Evolutionary conservation across 805 yeast species (phyloP).

Genomic region (Komagataella populi): DNA sequence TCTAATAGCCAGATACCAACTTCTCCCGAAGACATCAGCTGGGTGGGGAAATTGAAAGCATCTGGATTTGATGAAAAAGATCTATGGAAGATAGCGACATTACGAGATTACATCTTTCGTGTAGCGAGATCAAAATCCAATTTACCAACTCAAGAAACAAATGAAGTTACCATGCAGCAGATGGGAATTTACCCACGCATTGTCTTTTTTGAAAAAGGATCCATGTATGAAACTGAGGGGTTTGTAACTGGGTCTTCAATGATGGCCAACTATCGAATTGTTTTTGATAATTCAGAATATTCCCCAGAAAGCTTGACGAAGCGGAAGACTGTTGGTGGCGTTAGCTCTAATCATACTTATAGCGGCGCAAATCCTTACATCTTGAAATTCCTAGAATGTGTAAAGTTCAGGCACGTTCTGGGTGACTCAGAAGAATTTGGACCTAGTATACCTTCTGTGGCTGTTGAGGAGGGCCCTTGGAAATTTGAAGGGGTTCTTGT

Average conservation of each 20-base stretch:
- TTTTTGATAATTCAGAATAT: not conserved
- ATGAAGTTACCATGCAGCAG: slow-evolving; percentile 13
- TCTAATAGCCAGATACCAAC: slow-evolving; percentile 34
- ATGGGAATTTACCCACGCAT: slow-evolving; percentile 32
- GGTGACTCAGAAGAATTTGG: slow-evolving; percentile 65
- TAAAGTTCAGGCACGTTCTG: slow-evolving; percentile 42
- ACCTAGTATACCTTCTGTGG: slow-evolving; percentile 6
- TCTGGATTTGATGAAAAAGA: slow-evolving; percentile 67
- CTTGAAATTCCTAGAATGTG: slow-evolving; percentile 34
- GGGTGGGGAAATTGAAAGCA: slow-evolving; percentile 59
- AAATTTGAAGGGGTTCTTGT: slow-evolving; percentile 31
- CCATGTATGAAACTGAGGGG: slow-evolving; percentile 22
- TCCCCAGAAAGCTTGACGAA: not conserved
- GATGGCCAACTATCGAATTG: not conserved
- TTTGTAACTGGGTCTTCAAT: slow-evolving; percentile 12
- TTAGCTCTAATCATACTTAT: slow-evolving; percentile 35
- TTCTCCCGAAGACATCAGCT: slow-evolving; percentile 51
- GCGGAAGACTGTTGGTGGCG: not conserved
- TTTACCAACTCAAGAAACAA: slow-evolving; percentile 5
- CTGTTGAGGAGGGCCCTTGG: not conserved
- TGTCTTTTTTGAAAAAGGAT: slow-evolving; percentile 34
- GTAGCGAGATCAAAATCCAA: slow-evolving; percentile 24
- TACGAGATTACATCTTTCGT: slow-evolving; percentile 55
- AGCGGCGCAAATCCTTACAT: slow-evolving; percentile 57
- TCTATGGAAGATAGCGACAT: slow-evolving; percentile 68